A percentile compares a stretch with the other conserved stretches of the same genome.
phyloP scores from a whole-genome alignment of 257 asterid genomes.

The Linderniella brevidens region DNA sequence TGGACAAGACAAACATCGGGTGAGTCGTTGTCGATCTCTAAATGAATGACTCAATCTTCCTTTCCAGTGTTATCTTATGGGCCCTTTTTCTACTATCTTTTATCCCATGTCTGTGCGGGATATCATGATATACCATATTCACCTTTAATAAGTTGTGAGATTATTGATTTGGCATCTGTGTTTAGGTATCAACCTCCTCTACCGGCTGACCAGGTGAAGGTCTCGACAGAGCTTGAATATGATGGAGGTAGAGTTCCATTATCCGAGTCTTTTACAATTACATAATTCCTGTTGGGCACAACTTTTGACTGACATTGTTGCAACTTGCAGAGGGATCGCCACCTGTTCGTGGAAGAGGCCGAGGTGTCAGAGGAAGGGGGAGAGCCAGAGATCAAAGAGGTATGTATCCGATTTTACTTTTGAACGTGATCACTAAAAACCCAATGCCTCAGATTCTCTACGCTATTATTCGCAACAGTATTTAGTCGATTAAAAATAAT shows the following conservation, averaged over 20 bases:
- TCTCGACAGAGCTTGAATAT: conserved; percentile 46
- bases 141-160: neutral
- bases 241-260: conserved; percentile 48
- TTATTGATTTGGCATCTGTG: conserved; percentile 8
- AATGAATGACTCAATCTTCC: neutral
- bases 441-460: neutral
- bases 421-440: neutral
- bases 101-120: neutral
- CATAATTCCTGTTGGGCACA: conserved; percentile 2
- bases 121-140: conserved; percentile 3
- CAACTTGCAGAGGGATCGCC: conserved; percentile 89
- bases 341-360: conserved; percentile 66
- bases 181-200: conserved; percentile 80
- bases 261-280: conserved; percentile 1
- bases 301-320: conserved; percentile 10
- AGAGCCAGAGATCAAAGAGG: conserved; percentile 52
- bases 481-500: neutral
- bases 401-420: conserved; percentile 16
- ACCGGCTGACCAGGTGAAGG: conserved; percentile 89
- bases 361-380: conserved; percentile 76
- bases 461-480: neutral
- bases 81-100: neutral
- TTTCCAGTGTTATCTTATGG: too few relatives aligned
- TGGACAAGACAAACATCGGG: conserved; percentile 61
- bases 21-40: conserved; percentile 16